Evolutionary conservation across 768 basidiomycete species (phyloP).

Genomic region (Lentinula boryana): DNA sequence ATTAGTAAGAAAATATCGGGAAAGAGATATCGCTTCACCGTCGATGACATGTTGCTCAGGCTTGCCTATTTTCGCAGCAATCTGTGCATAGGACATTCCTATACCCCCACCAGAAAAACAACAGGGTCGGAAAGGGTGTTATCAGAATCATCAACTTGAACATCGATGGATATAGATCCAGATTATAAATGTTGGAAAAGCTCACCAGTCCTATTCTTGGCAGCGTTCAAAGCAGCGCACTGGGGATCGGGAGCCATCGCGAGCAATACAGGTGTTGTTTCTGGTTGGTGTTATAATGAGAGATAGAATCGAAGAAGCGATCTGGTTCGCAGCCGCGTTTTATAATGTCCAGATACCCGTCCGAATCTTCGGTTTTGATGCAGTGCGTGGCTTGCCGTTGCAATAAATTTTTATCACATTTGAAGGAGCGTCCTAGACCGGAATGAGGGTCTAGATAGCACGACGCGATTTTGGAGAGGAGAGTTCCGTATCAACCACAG

Average conservation of each 20-base stretch:
- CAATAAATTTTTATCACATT: neutral
- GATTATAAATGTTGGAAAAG: neutral
- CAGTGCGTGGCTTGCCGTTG: neutral
- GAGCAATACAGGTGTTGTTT: neutral
- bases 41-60: constrained; percentile 43
- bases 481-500: neutral
- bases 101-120: neutral
- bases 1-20: neutral
- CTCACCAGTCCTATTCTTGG: constrained; percentile 45
- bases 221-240: constrained; percentile 53
- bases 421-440: neutral
- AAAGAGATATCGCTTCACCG: constrained; percentile 30
- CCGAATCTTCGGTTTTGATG: neutral
- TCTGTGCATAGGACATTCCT: constrained; percentile 44
- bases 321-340: neutral
- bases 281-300: neutral
- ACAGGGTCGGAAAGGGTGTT: neutral
- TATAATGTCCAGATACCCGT: neutral
- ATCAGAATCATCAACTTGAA: neutral
- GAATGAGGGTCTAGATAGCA: too few species aligned
- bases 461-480: too few species aligned
- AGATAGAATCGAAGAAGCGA: too few species aligned
- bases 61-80: constrained; percentile 40
- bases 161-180: neutral
- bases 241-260: constrained; percentile 46